Conservation (phyloP, 2,329 filamentous ascomycete genomes). For the Sarocladium kiliense region DNA sequence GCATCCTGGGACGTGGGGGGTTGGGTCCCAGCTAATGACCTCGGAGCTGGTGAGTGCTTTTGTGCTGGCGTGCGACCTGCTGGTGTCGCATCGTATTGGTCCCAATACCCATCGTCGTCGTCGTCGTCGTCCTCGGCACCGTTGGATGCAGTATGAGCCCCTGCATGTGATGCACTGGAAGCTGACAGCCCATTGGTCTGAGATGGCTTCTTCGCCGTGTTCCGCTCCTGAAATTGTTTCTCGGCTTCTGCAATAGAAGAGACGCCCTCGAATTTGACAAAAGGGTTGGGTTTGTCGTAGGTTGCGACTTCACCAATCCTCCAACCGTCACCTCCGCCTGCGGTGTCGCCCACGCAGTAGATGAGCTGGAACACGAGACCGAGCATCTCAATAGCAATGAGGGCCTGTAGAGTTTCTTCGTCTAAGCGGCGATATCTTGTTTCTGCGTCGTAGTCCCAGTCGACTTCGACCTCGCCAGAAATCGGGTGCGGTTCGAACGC, state of each 20-base stretch:
- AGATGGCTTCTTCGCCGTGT: slow-evolving; percentile 17
- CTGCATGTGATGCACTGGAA: background rate
- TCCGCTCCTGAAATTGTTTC: slow-evolving; percentile 39
- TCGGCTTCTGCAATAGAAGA: slow-evolving; percentile 57
- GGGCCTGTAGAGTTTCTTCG: slow-evolving; percentile 66
- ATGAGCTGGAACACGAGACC: slow-evolving; percentile 61
- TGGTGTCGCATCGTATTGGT: slow-evolving; percentile 68
- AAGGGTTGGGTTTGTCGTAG: slow-evolving; percentile 52
- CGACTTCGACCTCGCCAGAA: slow-evolving; percentile 73
- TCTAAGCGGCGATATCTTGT: slow-evolving; percentile 65
- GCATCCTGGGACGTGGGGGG: slow-evolving; percentile 18
- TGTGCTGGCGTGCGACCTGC: slow-evolving; percentile 21
- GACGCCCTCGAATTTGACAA: slow-evolving; percentile 42
- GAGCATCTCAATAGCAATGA: slow-evolving; percentile 57
- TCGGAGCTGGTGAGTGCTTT: slow-evolving; percentile 59
- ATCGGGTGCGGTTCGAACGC: slow-evolving; percentile 74
- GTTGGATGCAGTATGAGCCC: background rate
- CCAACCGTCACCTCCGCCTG: slow-evolving; percentile 61
- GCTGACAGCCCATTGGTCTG: slow-evolving; percentile 13
- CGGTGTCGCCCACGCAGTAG: slow-evolving; percentile 62
- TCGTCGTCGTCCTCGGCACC: slow-evolving; percentile 47
- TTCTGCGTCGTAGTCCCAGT: slow-evolving; percentile 60
- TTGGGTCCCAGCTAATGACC: slow-evolving; percentile 15
- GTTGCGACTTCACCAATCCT: slow-evolving; percentile 64
- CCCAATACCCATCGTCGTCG: slow-evolving; percentile 77